phyloP scores from a whole-genome alignment of 768 basidiomycete genomes.

The Leucocoprinus sp. region DNA sequence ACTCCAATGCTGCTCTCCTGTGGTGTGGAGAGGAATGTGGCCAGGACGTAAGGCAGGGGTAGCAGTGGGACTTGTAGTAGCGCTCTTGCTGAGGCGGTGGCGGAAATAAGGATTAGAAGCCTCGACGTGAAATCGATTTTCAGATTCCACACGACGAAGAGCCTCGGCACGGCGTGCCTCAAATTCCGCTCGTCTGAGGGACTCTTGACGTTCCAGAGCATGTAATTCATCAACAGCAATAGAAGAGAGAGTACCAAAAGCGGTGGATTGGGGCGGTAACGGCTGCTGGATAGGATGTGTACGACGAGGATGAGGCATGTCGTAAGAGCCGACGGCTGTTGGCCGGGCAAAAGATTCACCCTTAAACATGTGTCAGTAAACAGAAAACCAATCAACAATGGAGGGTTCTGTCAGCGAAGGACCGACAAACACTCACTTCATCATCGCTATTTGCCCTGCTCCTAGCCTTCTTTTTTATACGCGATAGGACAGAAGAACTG shows the following conservation, averaged over 20 bases:
- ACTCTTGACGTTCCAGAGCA: constrained; percentile 82
- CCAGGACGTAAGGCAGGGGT: constrained; percentile 33
- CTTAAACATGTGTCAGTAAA: constrained; percentile 15
- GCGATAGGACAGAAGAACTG: constrained; percentile 18
- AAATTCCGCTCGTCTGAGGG: constrained; percentile 78
- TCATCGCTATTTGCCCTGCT: constrained; percentile 77
- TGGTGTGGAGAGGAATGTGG: constrained; percentile 16
- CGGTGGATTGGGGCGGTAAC: constrained; percentile 25
- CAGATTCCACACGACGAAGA: constrained; percentile 63
- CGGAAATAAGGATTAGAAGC: constrained; percentile 18
- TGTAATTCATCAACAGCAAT: constrained; percentile 86
- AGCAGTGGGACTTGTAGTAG: constrained; percentile 45
- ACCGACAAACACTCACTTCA: constrained; percentile 48
- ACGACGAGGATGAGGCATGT: constrained; percentile 30
- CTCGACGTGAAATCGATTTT: constrained; percentile 38
- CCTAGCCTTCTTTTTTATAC: constrained; percentile 69
- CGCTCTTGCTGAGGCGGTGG: constrained; percentile 46
- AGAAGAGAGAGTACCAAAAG: constrained; percentile 63
- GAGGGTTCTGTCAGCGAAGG: constrained; percentile 4
- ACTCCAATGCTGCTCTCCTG: constrained; percentile 34
- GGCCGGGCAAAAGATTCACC: constrained; percentile 53
- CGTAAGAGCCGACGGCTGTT: constrained; percentile 40
- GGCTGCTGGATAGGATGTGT: constrained; percentile 14
- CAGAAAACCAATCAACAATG: constrained; percentile 9
- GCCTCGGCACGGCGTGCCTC: constrained; percentile 69